These are phyloP conservation scores for Naganishia sp. DNA, from an alignment of 1,284 basidiomycete genomes.

Conservation along the genomic window DNA sequence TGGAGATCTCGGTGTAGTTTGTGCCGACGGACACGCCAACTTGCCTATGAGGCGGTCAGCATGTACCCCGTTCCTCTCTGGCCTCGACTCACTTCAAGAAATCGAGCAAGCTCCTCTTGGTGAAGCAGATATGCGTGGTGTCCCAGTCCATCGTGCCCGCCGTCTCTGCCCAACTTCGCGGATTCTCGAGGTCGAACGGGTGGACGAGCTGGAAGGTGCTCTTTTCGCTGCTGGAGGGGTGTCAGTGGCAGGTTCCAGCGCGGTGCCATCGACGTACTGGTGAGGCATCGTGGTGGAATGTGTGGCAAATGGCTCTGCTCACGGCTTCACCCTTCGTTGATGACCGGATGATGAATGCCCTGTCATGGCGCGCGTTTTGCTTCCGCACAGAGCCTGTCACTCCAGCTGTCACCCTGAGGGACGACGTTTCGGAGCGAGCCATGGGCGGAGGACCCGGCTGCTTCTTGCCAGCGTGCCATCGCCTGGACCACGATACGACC, in stretches of 20 bases:
- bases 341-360: no score
- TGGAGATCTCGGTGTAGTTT: constrained; percentile 52
- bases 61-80: neutral
- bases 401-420: no score
- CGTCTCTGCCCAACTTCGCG: constrained; percentile 47
- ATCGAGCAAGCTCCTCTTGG: constrained; percentile 53
- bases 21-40: constrained; percentile 48
- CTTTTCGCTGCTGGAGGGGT: neutral
- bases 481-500: no score
- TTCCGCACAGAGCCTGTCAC: no score
- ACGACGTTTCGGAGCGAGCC: no score
- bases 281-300: neutral
- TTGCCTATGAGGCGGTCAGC: constrained; percentile 11
- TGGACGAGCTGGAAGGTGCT: constrained; percentile 52
- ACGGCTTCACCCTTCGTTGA: no score
- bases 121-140: constrained; percentile 44
- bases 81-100: constrained; percentile 49
- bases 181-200: constrained; percentile 53
- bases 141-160: constrained; percentile 54
- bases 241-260: no score
- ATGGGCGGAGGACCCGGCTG: no score
- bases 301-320: no score
- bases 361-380: no score
- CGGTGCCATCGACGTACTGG: neutral
- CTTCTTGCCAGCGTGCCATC: no score